Percentiles rank a stretch among this genome's conserved stretches.
Evolutionary conservation across 768 basidiomycete species (phyloP).

Genomic region (Asterophora parasitica): DNA sequence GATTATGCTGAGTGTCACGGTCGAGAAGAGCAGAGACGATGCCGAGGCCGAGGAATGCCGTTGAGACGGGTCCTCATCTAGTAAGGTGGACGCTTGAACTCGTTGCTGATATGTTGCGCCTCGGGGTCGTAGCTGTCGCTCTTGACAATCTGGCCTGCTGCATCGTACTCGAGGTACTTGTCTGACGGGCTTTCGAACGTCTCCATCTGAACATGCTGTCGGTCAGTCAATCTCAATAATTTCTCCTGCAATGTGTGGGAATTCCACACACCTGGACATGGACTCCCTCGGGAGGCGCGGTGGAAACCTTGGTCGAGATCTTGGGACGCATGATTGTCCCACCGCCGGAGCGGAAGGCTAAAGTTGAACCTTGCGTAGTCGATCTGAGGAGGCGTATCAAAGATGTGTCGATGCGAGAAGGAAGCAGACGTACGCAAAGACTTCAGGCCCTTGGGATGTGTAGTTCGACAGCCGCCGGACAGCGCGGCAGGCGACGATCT

Average conservation of each 20-base stretch:
- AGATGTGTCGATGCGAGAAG: background rate
- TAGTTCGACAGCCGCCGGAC: constrained; percentile 66
- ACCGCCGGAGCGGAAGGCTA: constrained; percentile 52
- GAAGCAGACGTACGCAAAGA: constrained; percentile 44
- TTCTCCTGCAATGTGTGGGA: background rate
- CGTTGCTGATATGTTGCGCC: constrained; percentile 50
- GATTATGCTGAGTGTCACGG: constrained; percentile 1
- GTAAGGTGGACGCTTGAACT: constrained; percentile 60
- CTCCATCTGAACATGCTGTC: constrained; percentile 48
- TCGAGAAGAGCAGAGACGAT: background rate
- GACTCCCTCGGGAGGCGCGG: constrained; percentile 42
- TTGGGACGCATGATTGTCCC: constrained; percentile 28
- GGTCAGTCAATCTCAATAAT: background rate
- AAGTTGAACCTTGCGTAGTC: constrained; percentile 47
- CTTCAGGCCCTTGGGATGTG: constrained; percentile 41
- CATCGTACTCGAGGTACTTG: constrained; percentile 50
- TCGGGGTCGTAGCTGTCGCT: constrained; percentile 52
- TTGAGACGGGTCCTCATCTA: constrained; percentile 15
- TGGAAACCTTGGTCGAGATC: constrained; percentile 28
- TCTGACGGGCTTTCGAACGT: constrained; percentile 49
- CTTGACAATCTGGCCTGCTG: constrained; percentile 45
- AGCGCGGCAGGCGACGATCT: constrained; percentile 59
- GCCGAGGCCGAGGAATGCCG: background rate
- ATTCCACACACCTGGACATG: constrained; percentile 50
- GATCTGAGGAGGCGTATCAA: constrained; percentile 15